Evolutionary conservation across 2,329 filamentous ascomycete species (phyloP), one percentile per base, ranked within the genome.

Genomic region (Colletotrichum sp.): DNA sequence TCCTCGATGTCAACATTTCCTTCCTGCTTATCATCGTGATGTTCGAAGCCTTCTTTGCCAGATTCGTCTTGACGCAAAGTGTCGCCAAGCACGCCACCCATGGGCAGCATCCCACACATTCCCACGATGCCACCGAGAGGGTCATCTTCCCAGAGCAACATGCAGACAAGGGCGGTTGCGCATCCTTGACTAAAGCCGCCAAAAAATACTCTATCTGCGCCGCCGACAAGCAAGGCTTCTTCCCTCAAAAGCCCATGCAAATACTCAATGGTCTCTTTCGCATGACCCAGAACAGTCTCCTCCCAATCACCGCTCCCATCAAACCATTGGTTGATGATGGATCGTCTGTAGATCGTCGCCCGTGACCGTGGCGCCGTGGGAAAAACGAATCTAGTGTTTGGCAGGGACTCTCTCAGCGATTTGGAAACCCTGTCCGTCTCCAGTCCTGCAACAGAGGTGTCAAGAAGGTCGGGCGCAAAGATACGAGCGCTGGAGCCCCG

Each of bases 101-200:
- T 85, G 0, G 88, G 88, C 69, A 89, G 78, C 78, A 84, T 89
- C 0, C 87, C 87, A 71, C 86, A 86, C 84, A 90, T 86, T 0
- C 85, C 86, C 8, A 88, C 79, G 15, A 82, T 78, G 0, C 80
- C 87, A 1, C 81, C 87, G 36, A 89, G 73, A 3, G 80, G 68
- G 18, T 80, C 78, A 0, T 84, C 86, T 12, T 86, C 82, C 87
- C 87, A 88, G 3, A 87, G 80, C 70, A 91, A 72, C 71, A 86
- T 76, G 12, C 85, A 82, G 22, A 84, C 78, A 74, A 91, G 74
- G 0, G 84, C 81, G 56, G 87, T 86, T 4, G 89, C 89, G 77
- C 88, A 89, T 1, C 90, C 90, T 77, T 91, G 89, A 65, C 90
- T 91, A 22, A 91, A 79, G 0, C 89, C 89, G 52, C 87, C 86